Conservation (phyloP, 768 basidiomycete species). For the Pleurotus cornucopiae region DNA sequence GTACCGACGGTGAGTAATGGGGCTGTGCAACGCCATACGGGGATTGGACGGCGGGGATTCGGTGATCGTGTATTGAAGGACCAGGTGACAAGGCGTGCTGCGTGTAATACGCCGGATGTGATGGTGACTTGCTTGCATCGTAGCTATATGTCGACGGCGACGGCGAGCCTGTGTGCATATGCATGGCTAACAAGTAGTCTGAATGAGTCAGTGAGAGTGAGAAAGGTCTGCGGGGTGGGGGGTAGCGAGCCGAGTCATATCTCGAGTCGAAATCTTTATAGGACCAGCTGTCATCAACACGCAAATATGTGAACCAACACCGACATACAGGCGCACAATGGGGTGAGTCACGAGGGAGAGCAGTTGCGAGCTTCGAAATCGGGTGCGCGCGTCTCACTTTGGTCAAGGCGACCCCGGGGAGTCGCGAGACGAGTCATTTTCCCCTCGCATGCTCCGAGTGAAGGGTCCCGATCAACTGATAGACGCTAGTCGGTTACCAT, state of each 20-base stretch:
- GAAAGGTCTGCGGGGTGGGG: neutral
- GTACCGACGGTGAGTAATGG: neutral
- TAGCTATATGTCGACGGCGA: slow-evolving; percentile 4
- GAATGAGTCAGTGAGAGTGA: slow-evolving; percentile 2
- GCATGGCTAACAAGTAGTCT: neutral
- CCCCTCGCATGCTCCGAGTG: neutral
- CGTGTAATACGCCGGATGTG: neutral
- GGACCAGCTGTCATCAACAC: slow-evolving; percentile 3
- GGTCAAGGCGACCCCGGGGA: neutral
- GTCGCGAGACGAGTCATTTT: slow-evolving; percentile 3
- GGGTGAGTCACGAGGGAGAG: slow-evolving; percentile 1
- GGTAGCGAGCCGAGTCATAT: slow-evolving; percentile 1
- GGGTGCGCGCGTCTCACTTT: slow-evolving; percentile 1
- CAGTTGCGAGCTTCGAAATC: slow-evolving; percentile 1
- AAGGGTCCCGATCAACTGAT: neutral
- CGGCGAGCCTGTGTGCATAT: slow-evolving; percentile 6
- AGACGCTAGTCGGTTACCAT: neutral
- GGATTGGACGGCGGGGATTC: neutral
- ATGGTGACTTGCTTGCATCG: neutral
- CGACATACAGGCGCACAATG: slow-evolving; percentile 8
- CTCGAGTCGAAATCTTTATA: slow-evolving; percentile 6
- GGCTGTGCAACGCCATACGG: slow-evolving; percentile 1
- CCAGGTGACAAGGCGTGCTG: slow-evolving; percentile 4
- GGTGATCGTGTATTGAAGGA: neutral
- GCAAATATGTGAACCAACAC: slow-evolving; percentile 9